Base-by-base conservation (phyloP, 2,329 filamentous ascomycete genomes). In the Torrubiella hemipterigena region DNA sequence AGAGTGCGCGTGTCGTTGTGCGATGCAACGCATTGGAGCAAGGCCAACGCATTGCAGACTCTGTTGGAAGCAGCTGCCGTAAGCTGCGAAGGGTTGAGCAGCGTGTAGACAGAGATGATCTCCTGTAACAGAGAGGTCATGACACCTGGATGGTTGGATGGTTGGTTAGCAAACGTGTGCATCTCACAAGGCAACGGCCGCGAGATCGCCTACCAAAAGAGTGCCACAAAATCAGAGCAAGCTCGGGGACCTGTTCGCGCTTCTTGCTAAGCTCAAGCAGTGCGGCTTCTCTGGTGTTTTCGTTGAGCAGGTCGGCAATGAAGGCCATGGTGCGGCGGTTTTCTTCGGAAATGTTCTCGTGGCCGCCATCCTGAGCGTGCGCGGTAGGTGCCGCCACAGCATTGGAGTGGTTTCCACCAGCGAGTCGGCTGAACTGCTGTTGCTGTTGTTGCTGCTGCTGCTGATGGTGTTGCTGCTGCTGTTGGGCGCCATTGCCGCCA, bases 61-160 rank as follows among this genome's bases (percentile, higher is more conserved):
- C 91, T 71, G 62, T 98, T 98, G 4, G 84, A 93, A 12, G 91
- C 89, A n/a, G 91, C 87, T 3, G 91, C 91, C 7, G 91, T 98
- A 47, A 98, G 73, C 61, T 96, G 89, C 30, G 86, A 95, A 6
- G 91, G 91, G 55, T 94, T 98, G 46, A 98, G 73, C 5, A 98
- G 73, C 17, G 86, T 93, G 54, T 98, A 98, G 33, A 98, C 91
- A 9, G 89, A 95, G 51, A 98, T 98, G 53, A 98, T 98, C 61
- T 98, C 91, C 57, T 96, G 89, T 20, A 96, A 72, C 16, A 98
- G 68, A 33, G 86, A 93, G 27, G 91, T 95, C 91, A 98, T 98
- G 50, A 98, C 91, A 48, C 87, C 86, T 94, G 34, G 14, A 12
- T n/a, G 34, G 36, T 29, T 36, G 33, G 20, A 32, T 38, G 48